phyloP scores from a whole-genome alignment of 345 rosid species.

The Luvunga scandens region DNA sequence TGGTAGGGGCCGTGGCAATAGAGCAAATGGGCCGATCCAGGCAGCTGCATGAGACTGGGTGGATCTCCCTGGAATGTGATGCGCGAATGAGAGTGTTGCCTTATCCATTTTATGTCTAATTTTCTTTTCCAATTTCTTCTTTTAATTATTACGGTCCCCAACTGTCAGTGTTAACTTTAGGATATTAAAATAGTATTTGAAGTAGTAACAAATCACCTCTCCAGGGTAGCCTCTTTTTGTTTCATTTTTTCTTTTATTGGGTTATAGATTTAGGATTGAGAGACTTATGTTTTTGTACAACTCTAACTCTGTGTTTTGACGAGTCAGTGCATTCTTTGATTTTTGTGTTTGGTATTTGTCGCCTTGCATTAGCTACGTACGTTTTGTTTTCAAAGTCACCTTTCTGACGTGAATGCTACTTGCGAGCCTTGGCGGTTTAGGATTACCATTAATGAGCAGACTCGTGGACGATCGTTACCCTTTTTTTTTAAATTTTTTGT shows the following conservation, averaged over 20 bases:
- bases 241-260: background rate
- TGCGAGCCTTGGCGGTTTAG: background rate
- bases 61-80: background rate
- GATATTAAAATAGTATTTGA: constrained; percentile 12
- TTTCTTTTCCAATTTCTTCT: constrained; percentile 1
- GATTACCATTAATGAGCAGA: background rate
- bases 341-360: background rate
- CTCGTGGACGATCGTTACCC: background rate
- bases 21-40: constrained; percentile 55
- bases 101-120: constrained; percentile 16
- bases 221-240: constrained; percentile 11
- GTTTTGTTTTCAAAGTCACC: too few relatives aligned
- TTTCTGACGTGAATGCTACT: too few relatives aligned
- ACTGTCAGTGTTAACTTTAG: constrained; percentile 19
- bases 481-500: too few relatives aligned
- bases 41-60: constrained; percentile 45
- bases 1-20: constrained; percentile 69
- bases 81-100: constrained; percentile 6
- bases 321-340: constrained; percentile 54
- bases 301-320: constrained; percentile 23
- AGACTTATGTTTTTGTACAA: constrained; percentile 33
- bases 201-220: background rate
- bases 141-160: background rate
- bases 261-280: constrained; percentile 29
- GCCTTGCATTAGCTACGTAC: too few relatives aligned